phyloP scores from a whole-genome alignment of 495 filamentous ascomycete genomes.

The Aspergillus haitiensis region DNA sequence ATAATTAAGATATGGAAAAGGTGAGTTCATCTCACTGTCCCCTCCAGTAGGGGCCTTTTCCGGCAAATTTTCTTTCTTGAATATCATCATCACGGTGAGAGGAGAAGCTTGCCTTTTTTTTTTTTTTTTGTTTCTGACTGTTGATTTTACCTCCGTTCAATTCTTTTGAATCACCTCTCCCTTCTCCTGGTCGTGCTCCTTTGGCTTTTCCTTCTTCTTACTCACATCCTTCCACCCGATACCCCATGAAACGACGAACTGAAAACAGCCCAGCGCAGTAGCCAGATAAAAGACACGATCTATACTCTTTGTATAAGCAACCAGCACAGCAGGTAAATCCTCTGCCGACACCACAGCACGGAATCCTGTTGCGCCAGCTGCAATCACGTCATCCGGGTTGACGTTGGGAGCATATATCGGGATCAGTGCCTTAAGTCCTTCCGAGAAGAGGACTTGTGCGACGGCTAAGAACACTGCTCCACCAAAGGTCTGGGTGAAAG shows the following conservation, averaged over 20 bases:
- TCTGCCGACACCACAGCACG: slow-evolving; percentile 39
- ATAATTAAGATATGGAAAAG: too few relatives aligned
- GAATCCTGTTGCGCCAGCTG: slow-evolving; percentile 61
- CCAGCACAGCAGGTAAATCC: slow-evolving; percentile 51
- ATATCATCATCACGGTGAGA: too few relatives aligned
- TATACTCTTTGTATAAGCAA: slow-evolving; percentile 53
- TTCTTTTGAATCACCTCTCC: neutral
- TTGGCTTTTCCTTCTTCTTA: slow-evolving; percentile 22
- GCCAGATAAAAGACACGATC: slow-evolving; percentile 43
- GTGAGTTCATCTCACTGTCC: too few relatives aligned
- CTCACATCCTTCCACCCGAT: slow-evolving; percentile 51
- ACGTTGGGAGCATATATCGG: slow-evolving; percentile 29
- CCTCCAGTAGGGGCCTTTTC: too few relatives aligned
- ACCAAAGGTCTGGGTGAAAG: slow-evolving; percentile 62
- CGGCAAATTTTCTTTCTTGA: too few relatives aligned
- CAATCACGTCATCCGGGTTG: slow-evolving; percentile 48
- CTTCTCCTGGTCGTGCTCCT: neutral
- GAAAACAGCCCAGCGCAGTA: slow-evolving; percentile 27
- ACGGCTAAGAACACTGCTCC: slow-evolving; percentile 67
- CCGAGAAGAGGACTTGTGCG: slow-evolving; percentile 66
- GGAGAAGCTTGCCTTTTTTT: too few relatives aligned
- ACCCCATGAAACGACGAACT: slow-evolving; percentile 40
- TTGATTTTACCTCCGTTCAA: neutral
- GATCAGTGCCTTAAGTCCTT: slow-evolving; percentile 56
- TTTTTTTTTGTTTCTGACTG: too few relatives aligned